phyloP scores from a whole-genome alignment of 306 rosid genomes.

The Medicago lupulina region DNA sequence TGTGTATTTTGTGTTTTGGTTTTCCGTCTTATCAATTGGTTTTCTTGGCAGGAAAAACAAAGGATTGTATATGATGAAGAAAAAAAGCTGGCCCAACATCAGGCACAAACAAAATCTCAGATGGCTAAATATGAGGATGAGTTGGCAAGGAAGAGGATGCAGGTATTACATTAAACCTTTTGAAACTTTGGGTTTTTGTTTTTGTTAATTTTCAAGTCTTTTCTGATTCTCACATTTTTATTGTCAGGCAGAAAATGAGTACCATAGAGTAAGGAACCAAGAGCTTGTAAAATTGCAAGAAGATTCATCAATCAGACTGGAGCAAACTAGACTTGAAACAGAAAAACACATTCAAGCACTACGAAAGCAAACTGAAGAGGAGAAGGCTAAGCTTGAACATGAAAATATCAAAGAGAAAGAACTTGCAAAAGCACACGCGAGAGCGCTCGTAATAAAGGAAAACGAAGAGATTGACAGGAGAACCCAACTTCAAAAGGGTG shows the following conservation, averaged over 20 bases:
- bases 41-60: constrained; percentile 80
- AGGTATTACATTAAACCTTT: constrained; percentile 54
- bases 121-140: constrained; percentile 95
- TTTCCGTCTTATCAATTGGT: constrained; percentile 15
- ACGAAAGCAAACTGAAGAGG: constrained; percentile 85
- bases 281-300: constrained; percentile 94
- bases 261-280: constrained; percentile 84
- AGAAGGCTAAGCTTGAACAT: constrained; percentile 88
- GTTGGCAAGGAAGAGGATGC: constrained; percentile 94
- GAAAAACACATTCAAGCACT: constrained; percentile 96
- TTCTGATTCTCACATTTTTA: constrained; percentile 22
- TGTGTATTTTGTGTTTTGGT: constrained; percentile 5
- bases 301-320: constrained; percentile 86
- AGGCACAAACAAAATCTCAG: constrained; percentile 92
- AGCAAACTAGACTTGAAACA: constrained; percentile 88
- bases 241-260: constrained; percentile 84
- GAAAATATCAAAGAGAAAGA: constrained; percentile 85
- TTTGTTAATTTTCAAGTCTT: constrained; percentile 1
- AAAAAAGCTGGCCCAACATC: constrained; percentile 88
- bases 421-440: constrained; percentile 92
- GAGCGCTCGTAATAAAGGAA: constrained; percentile 90
- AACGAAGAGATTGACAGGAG: constrained; percentile 90
- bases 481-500: constrained; percentile 73
- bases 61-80: constrained; percentile 90
- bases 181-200: not conserved